Percentiles rank a stretch among this genome's conserved stretches.
These are phyloP conservation scores for Yarrowia sp. DNA, from an alignment of 805 yeast genomes.

Conservation along the genomic window DNA sequence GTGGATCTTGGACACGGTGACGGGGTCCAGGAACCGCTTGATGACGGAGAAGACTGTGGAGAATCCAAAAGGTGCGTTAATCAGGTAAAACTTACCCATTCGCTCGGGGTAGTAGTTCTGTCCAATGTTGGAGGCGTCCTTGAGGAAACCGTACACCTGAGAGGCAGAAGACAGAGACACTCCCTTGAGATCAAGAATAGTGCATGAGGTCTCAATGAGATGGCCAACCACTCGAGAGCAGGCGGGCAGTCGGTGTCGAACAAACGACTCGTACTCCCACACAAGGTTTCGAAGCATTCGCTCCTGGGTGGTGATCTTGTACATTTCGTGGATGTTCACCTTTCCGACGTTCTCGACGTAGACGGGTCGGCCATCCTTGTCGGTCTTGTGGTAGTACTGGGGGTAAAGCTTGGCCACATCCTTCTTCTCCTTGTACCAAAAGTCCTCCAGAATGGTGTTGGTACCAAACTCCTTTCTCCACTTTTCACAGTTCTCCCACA, in stretches of 20 bases:
- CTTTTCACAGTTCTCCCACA: conserved; percentile 82
- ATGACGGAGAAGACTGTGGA: conserved; percentile 87
- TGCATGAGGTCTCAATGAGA: conserved; percentile 92
- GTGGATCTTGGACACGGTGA: conserved; percentile 91
- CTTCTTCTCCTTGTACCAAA: conserved; percentile 90
- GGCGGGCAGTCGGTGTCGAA: conserved; percentile 82
- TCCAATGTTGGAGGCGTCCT: conserved; percentile 90
- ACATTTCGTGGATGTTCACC: conserved; percentile 86
- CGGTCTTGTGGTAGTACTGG: conserved; percentile 95
- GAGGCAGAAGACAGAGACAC: conserved; percentile 80
- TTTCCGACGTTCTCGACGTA: conserved; percentile 91
- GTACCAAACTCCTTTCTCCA: conserved; percentile 90
- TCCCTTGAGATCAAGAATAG: conserved; percentile 92
- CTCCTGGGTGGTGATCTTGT: conserved; percentile 89
- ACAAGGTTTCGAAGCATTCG: conserved; percentile 94
- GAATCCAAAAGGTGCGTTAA: conserved; percentile 97
- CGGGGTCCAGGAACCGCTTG: conserved; percentile 95
- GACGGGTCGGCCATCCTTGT: conserved; percentile 94
- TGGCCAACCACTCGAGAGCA: conserved; percentile 77
- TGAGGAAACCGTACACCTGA: conserved; percentile 81
- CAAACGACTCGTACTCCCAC: conserved; percentile 96
- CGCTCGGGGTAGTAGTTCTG: conserved; percentile 98
- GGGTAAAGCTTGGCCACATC: conserved; percentile 87
- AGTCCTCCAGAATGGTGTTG: conserved; percentile 79
- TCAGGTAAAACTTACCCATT: conserved; percentile 95